phyloP scores from a whole-genome alignment of 352 stramenopile species.

The Pythium apleroticum region DNA sequence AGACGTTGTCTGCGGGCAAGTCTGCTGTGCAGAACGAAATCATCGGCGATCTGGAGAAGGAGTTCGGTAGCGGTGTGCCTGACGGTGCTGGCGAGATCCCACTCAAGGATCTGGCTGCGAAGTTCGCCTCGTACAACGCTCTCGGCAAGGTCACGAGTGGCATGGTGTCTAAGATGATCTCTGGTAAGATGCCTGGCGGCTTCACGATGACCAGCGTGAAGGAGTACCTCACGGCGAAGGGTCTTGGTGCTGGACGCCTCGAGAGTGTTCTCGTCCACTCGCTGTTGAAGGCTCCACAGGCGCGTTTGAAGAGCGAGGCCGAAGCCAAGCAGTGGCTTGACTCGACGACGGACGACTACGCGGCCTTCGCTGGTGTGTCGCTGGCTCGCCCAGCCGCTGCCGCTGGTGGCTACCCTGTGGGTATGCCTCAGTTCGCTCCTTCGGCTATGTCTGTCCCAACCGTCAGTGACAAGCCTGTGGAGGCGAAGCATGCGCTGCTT shows the following conservation, averaged over 20 bases:
- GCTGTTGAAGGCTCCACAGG: slow-evolving; percentile 53
- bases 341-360: slow-evolving; percentile 64
- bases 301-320: slow-evolving; percentile 67
- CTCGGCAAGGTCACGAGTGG: slow-evolving; percentile 68
- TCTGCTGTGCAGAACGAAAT: slow-evolving; percentile 89
- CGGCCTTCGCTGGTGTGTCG: slow-evolving; percentile 68
- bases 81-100: slow-evolving; percentile 75
- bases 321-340: slow-evolving; percentile 85
- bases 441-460: slow-evolving; percentile 50
- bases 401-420: slow-evolving; percentile 21
- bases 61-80: slow-evolving; percentile 70
- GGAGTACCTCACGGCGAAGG: slow-evolving; percentile 63
- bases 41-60: slow-evolving; percentile 84
- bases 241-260: slow-evolving; percentile 63
- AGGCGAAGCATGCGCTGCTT: slow-evolving; percentile 74
- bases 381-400: slow-evolving; percentile 36
- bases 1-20: slow-evolving; percentile 81
- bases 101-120: slow-evolving; percentile 66
- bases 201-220: slow-evolving; percentile 84
- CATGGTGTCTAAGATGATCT: slow-evolving; percentile 75
- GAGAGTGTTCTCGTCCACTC: slow-evolving; percentile 78
- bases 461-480: slow-evolving; percentile 59
- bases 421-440: slow-evolving; percentile 40
- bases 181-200: slow-evolving; percentile 80
- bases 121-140: slow-evolving; percentile 67